Conservation (phyloP, 1,139 yeast species). For the Spencermartinsiella ligniputridi region DNA sequence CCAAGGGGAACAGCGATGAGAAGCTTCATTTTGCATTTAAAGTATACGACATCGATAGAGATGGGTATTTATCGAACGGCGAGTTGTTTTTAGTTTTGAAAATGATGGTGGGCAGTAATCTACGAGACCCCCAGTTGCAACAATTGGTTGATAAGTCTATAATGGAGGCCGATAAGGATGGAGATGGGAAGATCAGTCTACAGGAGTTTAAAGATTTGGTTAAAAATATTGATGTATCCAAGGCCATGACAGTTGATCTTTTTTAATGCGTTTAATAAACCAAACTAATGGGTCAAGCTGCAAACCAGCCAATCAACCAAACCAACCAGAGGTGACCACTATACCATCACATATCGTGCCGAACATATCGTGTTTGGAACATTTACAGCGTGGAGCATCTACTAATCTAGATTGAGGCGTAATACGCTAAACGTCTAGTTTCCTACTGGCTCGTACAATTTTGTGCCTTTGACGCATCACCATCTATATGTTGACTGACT, state of each 20-base stretch:
- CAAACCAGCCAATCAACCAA: too few species aligned
- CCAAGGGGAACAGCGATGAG: conserved; percentile 79
- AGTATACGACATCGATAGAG: conserved; percentile 93
- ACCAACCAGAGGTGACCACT: too few species aligned
- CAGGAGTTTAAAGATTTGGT: conserved; percentile 68
- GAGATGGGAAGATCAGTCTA: conserved; percentile 82
- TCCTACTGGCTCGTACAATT: too few species aligned
- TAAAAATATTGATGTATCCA: conserved; percentile 37
- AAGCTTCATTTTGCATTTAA: conserved; percentile 86
- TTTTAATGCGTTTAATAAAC: too few species aligned
- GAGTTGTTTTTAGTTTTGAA: conserved; percentile 88
- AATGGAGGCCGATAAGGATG: conserved; percentile 89
- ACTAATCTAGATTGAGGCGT: too few species aligned
- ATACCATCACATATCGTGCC: too few species aligned
- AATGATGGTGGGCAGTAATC: conserved; percentile 94
- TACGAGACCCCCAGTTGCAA: conserved; percentile 83
- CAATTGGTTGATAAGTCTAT: conserved; percentile 94
- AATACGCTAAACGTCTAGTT: too few species aligned
- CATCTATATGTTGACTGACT: too few species aligned
- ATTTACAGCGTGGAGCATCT: too few species aligned
- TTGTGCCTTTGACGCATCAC: too few species aligned
- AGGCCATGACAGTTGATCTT: conserved; percentile 37
- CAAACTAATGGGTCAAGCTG: too few species aligned
- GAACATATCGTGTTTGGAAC: too few species aligned
- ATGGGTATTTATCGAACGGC: conserved; percentile 92